Base-by-base conservation (phyloP, 2,329 filamentous ascomycete genomes). In the Fusarium palustre region DNA sequence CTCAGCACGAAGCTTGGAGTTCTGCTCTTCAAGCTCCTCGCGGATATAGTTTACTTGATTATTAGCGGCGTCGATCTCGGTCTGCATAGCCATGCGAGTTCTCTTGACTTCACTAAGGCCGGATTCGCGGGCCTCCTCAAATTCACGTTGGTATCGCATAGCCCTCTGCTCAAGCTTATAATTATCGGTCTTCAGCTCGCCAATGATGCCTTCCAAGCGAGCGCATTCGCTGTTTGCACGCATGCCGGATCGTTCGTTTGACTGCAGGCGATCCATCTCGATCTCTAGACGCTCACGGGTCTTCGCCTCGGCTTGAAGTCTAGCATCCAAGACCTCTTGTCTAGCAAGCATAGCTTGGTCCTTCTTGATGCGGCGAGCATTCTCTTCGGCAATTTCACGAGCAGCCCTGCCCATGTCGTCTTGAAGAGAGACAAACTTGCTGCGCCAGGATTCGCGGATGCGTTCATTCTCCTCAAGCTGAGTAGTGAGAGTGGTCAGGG, bases 381-480 rank as follows among this genome's bases (percentile, higher is more conserved):
- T 95, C 76, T 98, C 94, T 73, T 92, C 89, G 24, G 91, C 90
- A 66, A 97, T 89, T 66, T 97, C 91, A 47, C 89, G 88, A 55
- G 92, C 90, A 49, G 93, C 92, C 58, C 85, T 85, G 33, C 90
- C 87, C 91, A 98, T 95, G 72, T 97, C 93, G 68, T 93, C 88
- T 79, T 98, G 94, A 39, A 99, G 84, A 63, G 89, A 89, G 72
- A 95, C 88, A 75, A 97, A 92, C 79, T 96, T 97, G 77, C 85
- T 84, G 70, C 93, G 91, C 87, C 97, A 94, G 64, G 86, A 89
- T 77, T 97, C 93, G 60, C 94, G 91, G 62, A 97, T 87, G 68
- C 91, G 89, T 75, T 94, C 90, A 75, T 93, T 95, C 81, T 97
- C 94, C 75, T 96, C 90, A 42, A 96, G 88, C 76, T 97, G 94